Conservation (phyloP, 352 stramenopile genomes). For the Blastocystis sp. region DNA sequence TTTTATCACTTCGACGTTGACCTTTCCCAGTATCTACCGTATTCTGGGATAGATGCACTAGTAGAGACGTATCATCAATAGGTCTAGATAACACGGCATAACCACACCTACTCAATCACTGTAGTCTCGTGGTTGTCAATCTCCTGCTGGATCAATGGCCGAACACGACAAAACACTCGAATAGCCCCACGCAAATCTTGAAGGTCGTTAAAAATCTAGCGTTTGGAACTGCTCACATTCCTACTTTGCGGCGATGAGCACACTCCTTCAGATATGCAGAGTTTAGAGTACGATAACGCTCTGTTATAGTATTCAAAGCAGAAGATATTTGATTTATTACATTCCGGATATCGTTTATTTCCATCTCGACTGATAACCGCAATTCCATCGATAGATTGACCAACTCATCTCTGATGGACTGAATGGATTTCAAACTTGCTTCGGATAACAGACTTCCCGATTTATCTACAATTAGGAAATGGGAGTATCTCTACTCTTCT, state of each 20-base stretch:
- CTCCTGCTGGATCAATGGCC: conserved; percentile 16
- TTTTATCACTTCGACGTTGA: conserved; percentile 48
- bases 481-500: too few relatives aligned
- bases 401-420: conserved; percentile 1
- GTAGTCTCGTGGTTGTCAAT: background rate
- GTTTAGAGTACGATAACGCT: background rate
- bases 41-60: background rate
- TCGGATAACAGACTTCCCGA: too few relatives aligned
- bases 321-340: background rate
- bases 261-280: conserved; percentile 3
- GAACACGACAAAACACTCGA: conserved; percentile 55
- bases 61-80: conserved; percentile 10
- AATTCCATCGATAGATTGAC: conserved; percentile 29
- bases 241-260: conserved; percentile 5
- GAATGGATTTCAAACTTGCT: background rate
- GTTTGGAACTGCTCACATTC: background rate
- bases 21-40: conserved; percentile 34
- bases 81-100: background rate
- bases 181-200: conserved; percentile 35
- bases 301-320: background rate
- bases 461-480: too few relatives aligned
- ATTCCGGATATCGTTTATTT: background rate
- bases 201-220: conserved; percentile 43
- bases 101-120: background rate
- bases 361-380: conserved; percentile 29